Conservation (phyloP, 2,329 filamentous ascomycete species). For the Parastagonospora nodorum region DNA sequence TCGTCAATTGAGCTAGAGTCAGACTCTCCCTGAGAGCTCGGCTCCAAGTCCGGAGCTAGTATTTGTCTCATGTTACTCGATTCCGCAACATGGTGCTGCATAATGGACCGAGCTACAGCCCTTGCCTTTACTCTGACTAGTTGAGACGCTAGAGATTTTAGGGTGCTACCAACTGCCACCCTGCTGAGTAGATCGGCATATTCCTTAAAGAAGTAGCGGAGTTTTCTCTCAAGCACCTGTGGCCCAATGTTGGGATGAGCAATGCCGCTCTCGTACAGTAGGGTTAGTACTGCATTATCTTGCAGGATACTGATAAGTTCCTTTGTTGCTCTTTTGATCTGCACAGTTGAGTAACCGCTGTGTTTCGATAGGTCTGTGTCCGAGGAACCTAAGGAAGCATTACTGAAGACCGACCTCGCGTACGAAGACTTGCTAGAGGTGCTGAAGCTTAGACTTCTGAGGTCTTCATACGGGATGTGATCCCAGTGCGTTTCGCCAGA, state of each 20-base stretch:
- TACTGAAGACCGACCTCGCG: conserved; percentile 9
- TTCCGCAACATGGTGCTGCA: neutral
- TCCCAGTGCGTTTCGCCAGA: too few relatives aligned
- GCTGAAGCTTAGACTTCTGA: too few relatives aligned
- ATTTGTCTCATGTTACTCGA: too few relatives aligned
- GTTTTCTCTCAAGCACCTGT: conserved; percentile 7
- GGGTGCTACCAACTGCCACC: conserved; percentile 8
- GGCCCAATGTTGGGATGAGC: conserved; percentile 8
- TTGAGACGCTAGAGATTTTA: conserved; percentile 6
- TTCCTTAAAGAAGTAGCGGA: conserved; percentile 9
- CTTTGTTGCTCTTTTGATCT: conserved; percentile 12
- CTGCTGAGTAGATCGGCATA: conserved; percentile 6
- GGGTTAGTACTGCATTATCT: conserved; percentile 1
- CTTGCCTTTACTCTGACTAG: neutral
- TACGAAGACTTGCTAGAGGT: too few relatives aligned
- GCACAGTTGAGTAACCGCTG: conserved; percentile 7
- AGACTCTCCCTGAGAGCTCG: too few relatives aligned
- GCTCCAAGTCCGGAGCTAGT: too few relatives aligned
- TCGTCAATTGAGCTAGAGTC: conserved; percentile 1
- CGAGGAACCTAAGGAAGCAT: conserved; percentile 9
- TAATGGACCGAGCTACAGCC: neutral
- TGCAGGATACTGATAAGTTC: conserved; percentile 9
- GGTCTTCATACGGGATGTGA: too few relatives aligned
- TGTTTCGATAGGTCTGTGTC: conserved; percentile 10
- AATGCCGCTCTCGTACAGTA: conserved; percentile 9